Percentiles rank a stretch among this genome's conserved stretches.
Evolutionary conservation across 345 rosid species (phyloP).

Genomic region (Brassica incana): DNA sequence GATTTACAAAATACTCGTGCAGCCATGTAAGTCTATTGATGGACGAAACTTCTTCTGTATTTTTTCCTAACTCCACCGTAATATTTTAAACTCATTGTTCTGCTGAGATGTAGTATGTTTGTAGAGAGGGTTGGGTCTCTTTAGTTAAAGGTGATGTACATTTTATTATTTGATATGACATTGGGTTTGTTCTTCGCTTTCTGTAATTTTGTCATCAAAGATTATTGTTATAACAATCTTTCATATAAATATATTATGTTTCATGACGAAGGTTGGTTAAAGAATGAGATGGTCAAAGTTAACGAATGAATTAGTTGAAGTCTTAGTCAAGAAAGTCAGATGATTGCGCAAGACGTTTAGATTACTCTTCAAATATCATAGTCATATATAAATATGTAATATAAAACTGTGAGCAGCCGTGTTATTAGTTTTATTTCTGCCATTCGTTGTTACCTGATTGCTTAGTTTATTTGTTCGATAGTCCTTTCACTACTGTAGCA

Average conservation of each 20-base stretch:
- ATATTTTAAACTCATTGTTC: too few species aligned
- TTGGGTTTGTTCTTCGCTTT: background rate
- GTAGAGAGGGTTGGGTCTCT: too few species aligned
- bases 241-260: background rate
- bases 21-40: too few species aligned
- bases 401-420: background rate
- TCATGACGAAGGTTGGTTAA: slow-evolving; percentile 11
- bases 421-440: background rate
- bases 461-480: background rate
- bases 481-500: background rate
- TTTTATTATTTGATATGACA: background rate
- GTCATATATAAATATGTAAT: background rate
- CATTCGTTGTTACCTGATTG: background rate
- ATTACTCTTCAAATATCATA: background rate
- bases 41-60: too few species aligned
- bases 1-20: too few species aligned
- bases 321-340: slow-evolving; percentile 27
- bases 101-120: too few species aligned
- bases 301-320: slow-evolving; percentile 33
- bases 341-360: slow-evolving; percentile 5
- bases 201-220: background rate
- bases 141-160: background rate
- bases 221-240: background rate
- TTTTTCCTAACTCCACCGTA: too few species aligned
- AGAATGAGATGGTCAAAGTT: slow-evolving; percentile 16